Conservation (phyloP, 2,329 filamentous ascomycete species). For the Xylariales sp. region DNA sequence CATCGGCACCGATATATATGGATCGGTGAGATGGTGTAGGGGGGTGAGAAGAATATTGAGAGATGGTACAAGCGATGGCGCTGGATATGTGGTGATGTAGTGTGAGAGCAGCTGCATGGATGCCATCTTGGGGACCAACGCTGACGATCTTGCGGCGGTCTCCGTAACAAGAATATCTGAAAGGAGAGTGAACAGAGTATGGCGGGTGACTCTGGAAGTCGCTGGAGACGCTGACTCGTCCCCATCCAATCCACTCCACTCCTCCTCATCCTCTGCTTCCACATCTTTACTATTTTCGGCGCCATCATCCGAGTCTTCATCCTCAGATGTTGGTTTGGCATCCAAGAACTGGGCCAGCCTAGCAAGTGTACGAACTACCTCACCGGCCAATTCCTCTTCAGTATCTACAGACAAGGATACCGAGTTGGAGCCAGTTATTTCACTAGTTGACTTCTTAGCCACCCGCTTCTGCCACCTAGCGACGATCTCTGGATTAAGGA, state of each 20-base stretch:
- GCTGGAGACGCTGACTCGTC: constrained; percentile 32
- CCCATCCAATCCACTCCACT: constrained; percentile 28
- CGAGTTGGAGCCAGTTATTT: constrained; percentile 7
- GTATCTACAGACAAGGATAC: constrained; percentile 30
- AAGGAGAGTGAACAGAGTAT: constrained; percentile 75
- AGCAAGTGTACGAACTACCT: constrained; percentile 75
- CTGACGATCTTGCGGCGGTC: constrained; percentile 55
- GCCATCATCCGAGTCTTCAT: constrained; percentile 36
- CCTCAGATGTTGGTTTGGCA: constrained; percentile 50
- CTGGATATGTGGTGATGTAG: constrained; percentile 58
- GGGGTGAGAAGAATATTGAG: constrained; percentile 56
- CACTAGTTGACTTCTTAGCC: constrained; percentile 12
- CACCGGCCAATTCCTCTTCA: constrained; percentile 70
- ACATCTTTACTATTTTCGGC: constrained; percentile 40
- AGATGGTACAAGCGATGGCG: constrained; percentile 53
- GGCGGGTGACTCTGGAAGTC: constrained; percentile 42
- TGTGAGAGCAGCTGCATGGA: constrained; percentile 71
- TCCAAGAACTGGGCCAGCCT: constrained; percentile 68
- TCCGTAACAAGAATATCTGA: constrained; percentile 77
- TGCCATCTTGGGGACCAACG: constrained; percentile 69
- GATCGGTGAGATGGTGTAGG: constrained; percentile 80
- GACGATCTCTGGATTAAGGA: constrained; percentile 33
- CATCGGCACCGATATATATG: constrained; percentile 66
- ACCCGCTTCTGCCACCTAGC: constrained; percentile 23
- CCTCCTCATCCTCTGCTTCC: constrained; percentile 33